Conservation (phyloP, 176 grass and related monocot species). For the Themeda triandra region DNA sequence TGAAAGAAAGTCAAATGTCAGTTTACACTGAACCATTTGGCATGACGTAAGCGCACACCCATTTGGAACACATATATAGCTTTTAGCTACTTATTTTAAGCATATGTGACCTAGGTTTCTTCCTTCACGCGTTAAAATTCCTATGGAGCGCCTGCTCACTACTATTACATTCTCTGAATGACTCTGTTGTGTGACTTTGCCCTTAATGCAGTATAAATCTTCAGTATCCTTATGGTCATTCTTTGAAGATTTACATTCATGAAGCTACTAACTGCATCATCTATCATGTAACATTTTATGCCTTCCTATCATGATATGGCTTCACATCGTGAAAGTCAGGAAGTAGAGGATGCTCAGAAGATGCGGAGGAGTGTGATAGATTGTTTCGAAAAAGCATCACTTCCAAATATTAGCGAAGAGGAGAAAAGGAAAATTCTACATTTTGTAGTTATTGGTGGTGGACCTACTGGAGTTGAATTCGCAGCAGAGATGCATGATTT, state of each 20-base stretch:
- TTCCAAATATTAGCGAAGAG: conserved; percentile 73
- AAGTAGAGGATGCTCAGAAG: conserved; percentile 93
- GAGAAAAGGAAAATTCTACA: conserved; percentile 70
- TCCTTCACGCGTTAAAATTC: neutral
- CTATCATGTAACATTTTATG: neutral
- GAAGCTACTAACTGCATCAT: neutral
- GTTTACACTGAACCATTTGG: neutral
- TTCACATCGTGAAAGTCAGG: conserved; percentile 44
- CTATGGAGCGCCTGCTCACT: neutral
- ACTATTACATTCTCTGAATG: neutral
- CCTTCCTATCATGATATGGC: conserved; percentile 3
- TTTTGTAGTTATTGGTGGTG: conserved; percentile 95
- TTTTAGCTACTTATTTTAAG: neutral
- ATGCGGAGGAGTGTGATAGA: conserved; percentile 76
- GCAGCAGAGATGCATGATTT: conserved; percentile 95
- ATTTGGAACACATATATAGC: neutral
- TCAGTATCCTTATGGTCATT: neutral
- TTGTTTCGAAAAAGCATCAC: conserved; percentile 79
- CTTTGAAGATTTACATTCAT: conserved; percentile 7
- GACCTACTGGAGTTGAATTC: conserved; percentile 98
- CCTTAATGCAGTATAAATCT: neutral
- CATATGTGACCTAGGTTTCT: neutral
- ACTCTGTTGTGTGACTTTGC: neutral
- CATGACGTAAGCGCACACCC: neutral
- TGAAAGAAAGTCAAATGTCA: neutral